Evolutionary conservation across 495 filamentous ascomycete genomes (phyloP).

Genomic region (Podospora didyma): DNA sequence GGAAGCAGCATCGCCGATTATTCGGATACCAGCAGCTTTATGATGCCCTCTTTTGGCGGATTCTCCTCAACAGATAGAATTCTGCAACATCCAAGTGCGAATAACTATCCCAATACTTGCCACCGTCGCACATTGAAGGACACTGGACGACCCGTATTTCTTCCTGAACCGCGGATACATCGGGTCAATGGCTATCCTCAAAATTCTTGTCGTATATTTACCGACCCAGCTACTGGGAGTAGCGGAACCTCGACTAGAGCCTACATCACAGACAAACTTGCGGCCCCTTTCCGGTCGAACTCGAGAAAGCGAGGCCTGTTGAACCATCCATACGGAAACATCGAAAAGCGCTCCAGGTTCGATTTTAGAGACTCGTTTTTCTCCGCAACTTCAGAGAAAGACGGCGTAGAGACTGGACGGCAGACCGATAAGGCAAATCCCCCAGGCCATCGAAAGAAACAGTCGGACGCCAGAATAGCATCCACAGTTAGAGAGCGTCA

Average conservation of each 20-base stretch:
- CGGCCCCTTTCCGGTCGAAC: conserved; percentile 22
- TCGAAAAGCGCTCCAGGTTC: background rate
- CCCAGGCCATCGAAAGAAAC: no score
- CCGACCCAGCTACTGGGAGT: conserved; percentile 5
- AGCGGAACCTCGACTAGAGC: conserved; percentile 12
- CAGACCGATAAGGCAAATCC: no score
- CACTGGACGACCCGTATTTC: conserved; percentile 20
- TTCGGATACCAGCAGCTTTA: conserved; percentile 25
- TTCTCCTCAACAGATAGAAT: conserved; percentile 24
- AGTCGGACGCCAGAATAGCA: no score
- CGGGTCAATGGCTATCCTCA: conserved; percentile 26
- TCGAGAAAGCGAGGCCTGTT: conserved; percentile 5
- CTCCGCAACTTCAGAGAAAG: conserved; percentile 3
- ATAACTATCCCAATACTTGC: background rate
- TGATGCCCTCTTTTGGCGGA: background rate
- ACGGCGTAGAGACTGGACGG: background rate
- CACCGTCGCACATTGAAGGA: conserved; percentile 19
- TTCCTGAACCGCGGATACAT: conserved; percentile 22
- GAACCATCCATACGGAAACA: conserved; percentile 5
- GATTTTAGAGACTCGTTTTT: conserved; percentile 7
- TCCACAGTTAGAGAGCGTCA: background rate
- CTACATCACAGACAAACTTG: conserved; percentile 18
- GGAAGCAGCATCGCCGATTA: conserved; percentile 39
- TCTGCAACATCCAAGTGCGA: conserved; percentile 17
- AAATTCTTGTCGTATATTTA: conserved; percentile 21